Evolutionary conservation across 2,329 filamentous ascomycete species (phyloP), one percentile per base, ranked within the genome.

Genomic region (Fusarium devonianum): DNA sequence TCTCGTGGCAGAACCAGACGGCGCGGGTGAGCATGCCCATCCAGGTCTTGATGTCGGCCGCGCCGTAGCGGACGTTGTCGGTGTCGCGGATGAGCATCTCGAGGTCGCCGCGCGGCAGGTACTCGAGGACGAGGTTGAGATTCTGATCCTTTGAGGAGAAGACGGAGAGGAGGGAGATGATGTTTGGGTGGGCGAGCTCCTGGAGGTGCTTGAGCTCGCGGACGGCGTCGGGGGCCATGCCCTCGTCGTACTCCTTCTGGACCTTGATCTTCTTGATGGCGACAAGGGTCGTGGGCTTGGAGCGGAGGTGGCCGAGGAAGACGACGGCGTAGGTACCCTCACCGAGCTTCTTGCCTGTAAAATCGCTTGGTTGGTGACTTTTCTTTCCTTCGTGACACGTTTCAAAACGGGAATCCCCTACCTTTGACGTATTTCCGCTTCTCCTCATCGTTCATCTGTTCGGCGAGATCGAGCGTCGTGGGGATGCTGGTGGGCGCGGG

Each of bases 261-360:
- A 92, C 79, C 71, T 94, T 94, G 77, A 94, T 94, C 76, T 93
- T 94, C 73, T 95, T 95, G 78, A 95, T 93, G 64, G 94, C 94
- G 56, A 99, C 90, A 44, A 89, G 83, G 30, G 84, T 82, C 23
- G 80, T 80, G 5, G 91, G 88, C 63, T 94, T 85, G 62, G 75
- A 77, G 50, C 86, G 84, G 34, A 94, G 81, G 72, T 93, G 89
- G 41, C 92, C 94, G 42, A 92, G 85, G 77, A 92, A 97, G 67
- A 99, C 94, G 66, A 95, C 87, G 69, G 94, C 94, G 71, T 99
- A 99, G 58, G 94, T 97, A 77, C 94, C 94, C 73, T 96, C 91
- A 71, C 94, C 94, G 52, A 99, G 84, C 69, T 94, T 94, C 71
- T 89, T 92, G 67, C 90, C 90, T 91, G 60, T 0, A 17, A 21